Conservation (phyloP, 2,329 filamentous ascomycete genomes). For the Aschersonia sp. region DNA sequence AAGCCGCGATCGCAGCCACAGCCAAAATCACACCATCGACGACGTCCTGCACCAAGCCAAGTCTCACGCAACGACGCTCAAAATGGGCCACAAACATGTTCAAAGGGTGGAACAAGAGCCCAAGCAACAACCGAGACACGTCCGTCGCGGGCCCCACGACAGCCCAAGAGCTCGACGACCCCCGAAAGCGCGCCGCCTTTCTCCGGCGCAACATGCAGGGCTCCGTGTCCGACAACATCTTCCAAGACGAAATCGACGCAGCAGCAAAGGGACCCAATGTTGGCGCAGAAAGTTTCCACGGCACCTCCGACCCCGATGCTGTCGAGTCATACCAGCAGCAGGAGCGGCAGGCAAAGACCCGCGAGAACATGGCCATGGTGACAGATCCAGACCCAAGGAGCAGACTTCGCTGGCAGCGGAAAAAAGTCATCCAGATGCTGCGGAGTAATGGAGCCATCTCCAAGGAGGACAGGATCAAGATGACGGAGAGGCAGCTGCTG, state of each 20-base stretch:
- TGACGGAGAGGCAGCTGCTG: slow-evolving; percentile 38
- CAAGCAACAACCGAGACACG: slow-evolving; percentile 8
- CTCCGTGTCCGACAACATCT: slow-evolving; percentile 40
- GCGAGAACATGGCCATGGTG: slow-evolving; percentile 42
- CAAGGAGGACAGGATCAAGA: slow-evolving; percentile 51
- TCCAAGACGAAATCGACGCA: slow-evolving; percentile 42
- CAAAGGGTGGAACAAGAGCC: slow-evolving; percentile 19
- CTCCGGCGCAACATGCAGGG: slow-evolving; percentile 23
- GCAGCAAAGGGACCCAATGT: slow-evolving; percentile 7
- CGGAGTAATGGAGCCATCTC: slow-evolving; percentile 38
- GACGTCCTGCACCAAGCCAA: not conserved
- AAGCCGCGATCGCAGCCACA: not conserved
- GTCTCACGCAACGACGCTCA: slow-evolving; percentile 17
- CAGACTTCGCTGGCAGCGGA: slow-evolving; percentile 65
- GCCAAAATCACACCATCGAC: not conserved
- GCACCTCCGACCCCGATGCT: slow-evolving; percentile 4
- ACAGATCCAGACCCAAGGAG: slow-evolving; percentile 62
- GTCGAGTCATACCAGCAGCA: slow-evolving; percentile 6
- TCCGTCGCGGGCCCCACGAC: slow-evolving; percentile 13
- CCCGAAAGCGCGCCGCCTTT: slow-evolving; percentile 26
- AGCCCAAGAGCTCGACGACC: slow-evolving; percentile 23
- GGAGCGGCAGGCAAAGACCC: slow-evolving; percentile 14
- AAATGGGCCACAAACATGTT: slow-evolving; percentile 28
- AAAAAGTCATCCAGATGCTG: slow-evolving; percentile 68
- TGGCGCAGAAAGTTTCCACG: slow-evolving; percentile 5